These are phyloP conservation scores for Suhomyces pyralidae DNA, from an alignment of 805 yeast genomes.

Conservation along the genomic window DNA sequence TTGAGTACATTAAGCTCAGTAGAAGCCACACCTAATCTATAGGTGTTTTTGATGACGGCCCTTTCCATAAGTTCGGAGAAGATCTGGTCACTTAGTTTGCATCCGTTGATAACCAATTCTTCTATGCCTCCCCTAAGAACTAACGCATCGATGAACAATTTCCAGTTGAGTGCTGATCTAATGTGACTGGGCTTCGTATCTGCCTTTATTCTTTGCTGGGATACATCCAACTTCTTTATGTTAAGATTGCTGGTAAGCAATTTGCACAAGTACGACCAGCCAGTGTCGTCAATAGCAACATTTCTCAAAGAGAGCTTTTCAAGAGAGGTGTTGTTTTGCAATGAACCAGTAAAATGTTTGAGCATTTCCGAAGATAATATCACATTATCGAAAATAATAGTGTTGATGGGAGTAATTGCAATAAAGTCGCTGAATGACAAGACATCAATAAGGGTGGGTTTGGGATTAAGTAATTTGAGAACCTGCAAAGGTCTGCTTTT, in stretches of 20 bases:
- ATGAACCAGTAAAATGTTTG: constrained; percentile 44
- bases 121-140: constrained; percentile 50
- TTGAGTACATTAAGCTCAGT: constrained; percentile 45
- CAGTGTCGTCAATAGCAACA: constrained; percentile 50
- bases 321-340: constrained; percentile 40
- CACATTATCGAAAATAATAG: constrained; percentile 57
- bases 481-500: constrained; percentile 52
- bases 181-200: constrained; percentile 37
- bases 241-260: constrained; percentile 42
- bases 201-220: constrained; percentile 51
- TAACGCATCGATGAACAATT: constrained; percentile 43
- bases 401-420: constrained; percentile 53
- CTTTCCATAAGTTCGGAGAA: constrained; percentile 40
- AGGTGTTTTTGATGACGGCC: constrained; percentile 43
- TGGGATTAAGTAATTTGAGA: constrained; percentile 54
- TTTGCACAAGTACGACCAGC: constrained; percentile 52
- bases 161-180: constrained; percentile 54
- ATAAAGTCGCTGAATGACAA: constrained; percentile 57
- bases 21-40: constrained; percentile 53
- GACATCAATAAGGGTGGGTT: constrained; percentile 56
- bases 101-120: constrained; percentile 57
- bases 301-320: constrained; percentile 55
- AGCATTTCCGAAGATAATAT: constrained; percentile 54
- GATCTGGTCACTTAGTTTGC: constrained; percentile 43
- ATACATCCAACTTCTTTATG: constrained; percentile 51